phyloP scores from a whole-genome alignment of 1,284 basidiomycete species.

The Puccinia hordei region DNA sequence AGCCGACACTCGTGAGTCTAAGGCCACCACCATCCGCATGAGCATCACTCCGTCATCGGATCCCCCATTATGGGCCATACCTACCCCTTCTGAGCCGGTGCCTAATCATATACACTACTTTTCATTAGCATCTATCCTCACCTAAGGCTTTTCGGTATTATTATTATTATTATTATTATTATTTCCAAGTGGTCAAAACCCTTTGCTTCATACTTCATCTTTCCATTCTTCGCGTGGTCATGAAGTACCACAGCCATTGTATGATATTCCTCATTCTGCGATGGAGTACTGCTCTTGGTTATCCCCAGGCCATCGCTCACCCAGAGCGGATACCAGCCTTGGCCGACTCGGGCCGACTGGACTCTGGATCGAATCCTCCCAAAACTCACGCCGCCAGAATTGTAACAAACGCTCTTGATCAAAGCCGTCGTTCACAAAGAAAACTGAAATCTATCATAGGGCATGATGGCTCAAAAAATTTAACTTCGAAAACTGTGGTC shows the following conservation, averaged over 20 bases:
- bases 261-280: not conserved
- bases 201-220: not conserved
- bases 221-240: not conserved
- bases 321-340: not conserved
- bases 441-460: not conserved
- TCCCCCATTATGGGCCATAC: not conserved
- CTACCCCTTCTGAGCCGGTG: not conserved
- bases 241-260: slow-evolving; percentile 2
- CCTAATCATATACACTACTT: too few relatives aligned
- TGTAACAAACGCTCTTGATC: not conserved
- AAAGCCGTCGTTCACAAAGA: not conserved
- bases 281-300: not conserved
- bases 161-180: not conserved
- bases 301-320: not conserved
- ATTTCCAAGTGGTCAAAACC: not conserved
- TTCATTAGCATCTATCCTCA: not conserved
- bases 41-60: not conserved
- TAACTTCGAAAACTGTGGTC: not conserved
- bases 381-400: not conserved
- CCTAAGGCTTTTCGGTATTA: not conserved
- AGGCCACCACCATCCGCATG: not conserved
- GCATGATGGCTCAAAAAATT: not conserved
- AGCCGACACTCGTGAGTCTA: slow-evolving; percentile 16
- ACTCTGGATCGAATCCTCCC: not conserved
- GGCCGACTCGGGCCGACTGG: not conserved